phyloP scores from a whole-genome alignment of 352 stramenopile genomes.

The Globisporangium paddicum region DNA sequence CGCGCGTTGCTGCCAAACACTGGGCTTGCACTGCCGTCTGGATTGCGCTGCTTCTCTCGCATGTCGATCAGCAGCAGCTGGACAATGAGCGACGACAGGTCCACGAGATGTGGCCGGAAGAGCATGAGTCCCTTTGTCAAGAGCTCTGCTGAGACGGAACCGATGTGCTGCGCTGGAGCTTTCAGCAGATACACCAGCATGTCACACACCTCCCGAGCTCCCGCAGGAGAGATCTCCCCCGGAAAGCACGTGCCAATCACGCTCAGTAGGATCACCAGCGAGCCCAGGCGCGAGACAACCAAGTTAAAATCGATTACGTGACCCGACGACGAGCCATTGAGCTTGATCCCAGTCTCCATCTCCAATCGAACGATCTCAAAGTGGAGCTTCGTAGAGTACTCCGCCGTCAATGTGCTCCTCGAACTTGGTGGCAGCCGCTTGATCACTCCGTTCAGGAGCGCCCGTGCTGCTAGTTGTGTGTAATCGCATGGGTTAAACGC shows the following conservation, averaged over 20 bases:
- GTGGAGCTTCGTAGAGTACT: slow-evolving; percentile 79
- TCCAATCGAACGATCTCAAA: slow-evolving; percentile 74
- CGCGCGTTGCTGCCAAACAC: slow-evolving; percentile 39
- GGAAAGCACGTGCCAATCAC: slow-evolving; percentile 87
- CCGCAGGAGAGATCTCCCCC: slow-evolving; percentile 69
- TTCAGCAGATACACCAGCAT: slow-evolving; percentile 65
- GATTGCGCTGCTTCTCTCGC: slow-evolving; percentile 59
- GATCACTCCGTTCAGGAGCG: slow-evolving; percentile 70
- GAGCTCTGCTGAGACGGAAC: slow-evolving; percentile 67
- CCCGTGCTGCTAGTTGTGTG: slow-evolving; percentile 64
- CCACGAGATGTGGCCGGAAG: slow-evolving; percentile 75
- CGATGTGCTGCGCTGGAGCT: slow-evolving; percentile 46
- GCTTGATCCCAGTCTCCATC: slow-evolving; percentile 43
- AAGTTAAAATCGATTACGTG: slow-evolving; percentile 24
- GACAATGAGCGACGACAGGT: slow-evolving; percentile 70
- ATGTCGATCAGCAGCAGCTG: slow-evolving; percentile 74
- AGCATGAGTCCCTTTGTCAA: slow-evolving; percentile 82
- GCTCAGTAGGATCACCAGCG: slow-evolving; percentile 73
- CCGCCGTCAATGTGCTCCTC: slow-evolving; percentile 47
- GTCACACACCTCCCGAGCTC: slow-evolving; percentile 76
- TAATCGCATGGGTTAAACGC: slow-evolving; percentile 76
- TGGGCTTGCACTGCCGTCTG: slow-evolving; percentile 24
- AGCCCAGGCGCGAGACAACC: slow-evolving; percentile 56
- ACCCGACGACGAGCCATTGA: slow-evolving; percentile 20
- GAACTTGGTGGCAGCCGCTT: slow-evolving; percentile 48